These are phyloP conservation scores for Aureobasidium sp. DNA, from an alignment of 2,329 filamentous ascomycete genomes.

Conservation along the genomic window DNA sequence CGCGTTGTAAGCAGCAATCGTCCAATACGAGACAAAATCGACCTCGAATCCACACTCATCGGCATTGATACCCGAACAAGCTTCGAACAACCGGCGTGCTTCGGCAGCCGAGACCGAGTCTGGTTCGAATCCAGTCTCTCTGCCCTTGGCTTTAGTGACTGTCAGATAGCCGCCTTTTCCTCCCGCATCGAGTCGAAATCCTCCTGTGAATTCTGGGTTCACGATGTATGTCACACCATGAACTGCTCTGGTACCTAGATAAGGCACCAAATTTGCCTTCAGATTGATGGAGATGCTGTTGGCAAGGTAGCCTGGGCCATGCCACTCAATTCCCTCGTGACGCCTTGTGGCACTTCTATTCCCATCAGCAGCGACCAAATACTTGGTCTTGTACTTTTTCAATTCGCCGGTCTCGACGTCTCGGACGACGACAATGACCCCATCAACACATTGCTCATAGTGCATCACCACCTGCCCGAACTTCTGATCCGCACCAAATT, in stretches of 20 bases:
- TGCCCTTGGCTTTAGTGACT: constrained; percentile 18
- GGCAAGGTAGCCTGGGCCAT: constrained; percentile 19
- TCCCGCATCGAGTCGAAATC: constrained; percentile 22
- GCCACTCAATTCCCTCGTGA: constrained; percentile 18
- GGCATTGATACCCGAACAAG: background rate
- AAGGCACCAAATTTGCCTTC: constrained; percentile 18
- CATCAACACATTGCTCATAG: constrained; percentile 18
- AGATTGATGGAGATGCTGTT: constrained; percentile 23
- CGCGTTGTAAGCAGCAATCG: background rate
- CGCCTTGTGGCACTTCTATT: constrained; percentile 16
- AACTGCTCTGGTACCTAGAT: constrained; percentile 10
- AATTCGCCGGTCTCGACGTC: constrained; percentile 6
- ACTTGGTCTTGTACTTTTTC: constrained; percentile 17
- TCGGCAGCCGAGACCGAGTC: constrained; percentile 6
- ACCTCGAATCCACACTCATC: constrained; percentile 5
- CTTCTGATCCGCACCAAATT: constrained; percentile 18
- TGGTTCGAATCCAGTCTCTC: background rate
- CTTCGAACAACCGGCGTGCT: constrained; percentile 2
- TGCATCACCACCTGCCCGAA: constrained; percentile 18
- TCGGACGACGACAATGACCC: constrained; percentile 17
- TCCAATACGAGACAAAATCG: constrained; percentile 13
- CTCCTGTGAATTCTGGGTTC: constrained; percentile 19
- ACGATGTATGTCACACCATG: constrained; percentile 23
- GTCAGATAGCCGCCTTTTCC: constrained; percentile 21
- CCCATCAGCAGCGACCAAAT: constrained; percentile 20